Conservation (phyloP, 139 green algal species). For the Ettlia oleoabundans region DNA sequence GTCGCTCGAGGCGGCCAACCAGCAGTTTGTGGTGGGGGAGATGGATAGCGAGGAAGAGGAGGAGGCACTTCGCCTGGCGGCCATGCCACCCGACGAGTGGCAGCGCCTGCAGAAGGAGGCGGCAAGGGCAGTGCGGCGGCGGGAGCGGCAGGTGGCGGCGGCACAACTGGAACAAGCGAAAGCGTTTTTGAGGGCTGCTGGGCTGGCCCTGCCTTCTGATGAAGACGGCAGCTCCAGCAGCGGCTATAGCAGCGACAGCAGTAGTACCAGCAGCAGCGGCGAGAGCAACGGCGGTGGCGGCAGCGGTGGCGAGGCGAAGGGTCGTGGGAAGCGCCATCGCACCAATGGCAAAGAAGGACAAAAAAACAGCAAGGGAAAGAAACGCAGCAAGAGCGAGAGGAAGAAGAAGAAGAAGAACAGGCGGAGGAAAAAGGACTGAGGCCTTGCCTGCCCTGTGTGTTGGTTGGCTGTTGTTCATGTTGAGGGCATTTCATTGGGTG, state of each 20-base stretch:
- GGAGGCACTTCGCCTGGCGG: constrained; percentile 13
- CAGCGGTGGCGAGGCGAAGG: background rate
- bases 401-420: constrained; percentile 49
- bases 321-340: background rate
- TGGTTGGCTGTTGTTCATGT: too few relatives aligned
- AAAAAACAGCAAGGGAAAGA: background rate
- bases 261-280: constrained; percentile 13
- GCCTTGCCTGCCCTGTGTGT: too few relatives aligned
- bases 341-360: background rate
- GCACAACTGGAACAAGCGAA: constrained; percentile 50
- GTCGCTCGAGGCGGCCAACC: constrained; percentile 34
- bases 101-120: background rate
- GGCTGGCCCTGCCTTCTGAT: constrained; percentile 33
- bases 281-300: background rate
- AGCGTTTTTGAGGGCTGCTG: constrained; percentile 48
- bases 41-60: constrained; percentile 40
- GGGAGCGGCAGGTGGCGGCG: background rate
- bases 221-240: background rate
- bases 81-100: constrained; percentile 34
- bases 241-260: constrained; percentile 1
- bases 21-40: constrained; percentile 62
- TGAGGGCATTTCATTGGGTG: too few relatives aligned
- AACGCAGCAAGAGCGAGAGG: constrained; percentile 21
- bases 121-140: background rate
- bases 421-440: too few relatives aligned